phyloP scores from a whole-genome alignment of 495 filamentous ascomycete genomes.

The Penicillium simplicissimum region DNA sequence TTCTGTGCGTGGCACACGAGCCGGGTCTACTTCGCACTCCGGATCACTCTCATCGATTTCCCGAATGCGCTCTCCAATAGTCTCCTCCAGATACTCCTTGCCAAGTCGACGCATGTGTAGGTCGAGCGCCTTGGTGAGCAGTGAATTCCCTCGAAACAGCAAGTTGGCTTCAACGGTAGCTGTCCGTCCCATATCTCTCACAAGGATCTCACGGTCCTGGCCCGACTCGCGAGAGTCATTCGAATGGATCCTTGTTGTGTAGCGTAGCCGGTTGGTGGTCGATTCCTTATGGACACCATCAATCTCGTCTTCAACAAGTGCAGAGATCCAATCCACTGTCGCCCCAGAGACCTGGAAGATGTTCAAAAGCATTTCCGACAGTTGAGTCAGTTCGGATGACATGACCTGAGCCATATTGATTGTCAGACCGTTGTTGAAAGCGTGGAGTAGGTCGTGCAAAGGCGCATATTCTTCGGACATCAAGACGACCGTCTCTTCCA shows the following conservation, averaged over 20 bases:
- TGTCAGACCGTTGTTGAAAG: conserved; percentile 80
- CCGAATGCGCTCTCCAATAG: conserved; percentile 76
- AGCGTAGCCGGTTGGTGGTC: conserved; percentile 65
- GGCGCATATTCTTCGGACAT: conserved; percentile 83
- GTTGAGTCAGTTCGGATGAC: conserved; percentile 69
- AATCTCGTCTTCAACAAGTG: conserved; percentile 94
- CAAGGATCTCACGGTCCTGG: conserved; percentile 60
- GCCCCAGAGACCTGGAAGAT: conserved; percentile 95
- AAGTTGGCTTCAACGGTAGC: conserved; percentile 81
- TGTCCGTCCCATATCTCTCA: conserved; percentile 59
- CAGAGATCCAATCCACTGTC: conserved; percentile 87
- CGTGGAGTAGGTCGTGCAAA: conserved; percentile 81
- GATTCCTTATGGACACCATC: conserved; percentile 84
- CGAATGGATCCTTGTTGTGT: conserved; percentile 74
- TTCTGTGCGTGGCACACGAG: conserved; percentile 64
- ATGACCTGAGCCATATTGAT: conserved; percentile 79
- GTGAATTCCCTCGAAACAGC: conserved; percentile 91
- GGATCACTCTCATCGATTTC: conserved; percentile 87
- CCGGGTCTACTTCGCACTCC: conserved; percentile 93
- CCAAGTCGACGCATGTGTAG: conserved; percentile 93
- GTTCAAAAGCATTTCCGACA: conserved; percentile 88
- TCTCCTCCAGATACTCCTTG: conserved; percentile 89
- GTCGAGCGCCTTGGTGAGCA: conserved; percentile 92
- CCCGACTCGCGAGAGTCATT: conserved; percentile 71
- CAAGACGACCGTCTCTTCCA: conserved; percentile 86